Evolutionary conservation across 495 filamentous ascomycete species (phyloP).

Genomic region (Aspergillus kassunensis): DNA sequence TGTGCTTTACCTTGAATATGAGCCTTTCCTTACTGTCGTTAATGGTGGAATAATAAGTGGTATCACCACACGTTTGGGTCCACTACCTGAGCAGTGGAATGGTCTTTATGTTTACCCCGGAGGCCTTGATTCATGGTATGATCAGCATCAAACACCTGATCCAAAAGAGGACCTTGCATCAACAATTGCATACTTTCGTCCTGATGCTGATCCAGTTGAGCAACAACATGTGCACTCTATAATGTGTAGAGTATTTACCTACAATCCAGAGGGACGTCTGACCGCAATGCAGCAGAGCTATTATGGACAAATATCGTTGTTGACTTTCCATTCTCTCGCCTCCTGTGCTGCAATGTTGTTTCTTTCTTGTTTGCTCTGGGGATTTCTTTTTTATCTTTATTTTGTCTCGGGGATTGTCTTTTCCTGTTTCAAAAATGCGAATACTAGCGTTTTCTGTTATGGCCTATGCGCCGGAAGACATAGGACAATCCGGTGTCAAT

Average conservation of each 20-base stretch:
- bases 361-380: too few species aligned
- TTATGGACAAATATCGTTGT: constrained; percentile 24
- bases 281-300: constrained; percentile 21
- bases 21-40: not conserved
- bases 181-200: constrained; percentile 15
- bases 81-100: constrained; percentile 20
- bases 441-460: too few species aligned
- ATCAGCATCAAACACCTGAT: constrained; percentile 10
- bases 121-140: constrained; percentile 23
- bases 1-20: constrained; percentile 21
- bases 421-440: too few species aligned
- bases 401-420: too few species aligned
- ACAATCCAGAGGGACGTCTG: constrained; percentile 19
- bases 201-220: constrained; percentile 21
- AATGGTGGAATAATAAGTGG: constrained; percentile 8
- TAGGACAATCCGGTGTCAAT: too few species aligned
- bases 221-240: constrained; percentile 20
- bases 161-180: constrained; percentile 13
- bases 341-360: too few species aligned
- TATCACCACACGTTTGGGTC: constrained; percentile 15
- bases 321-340: not conserved
- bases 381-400: too few species aligned
- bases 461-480: too few species aligned
- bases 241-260: constrained; percentile 22
- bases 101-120: constrained; percentile 8